Evolutionary conservation across 441 rosid species (phyloP).

Genomic region (Breynia disticha): DNA sequence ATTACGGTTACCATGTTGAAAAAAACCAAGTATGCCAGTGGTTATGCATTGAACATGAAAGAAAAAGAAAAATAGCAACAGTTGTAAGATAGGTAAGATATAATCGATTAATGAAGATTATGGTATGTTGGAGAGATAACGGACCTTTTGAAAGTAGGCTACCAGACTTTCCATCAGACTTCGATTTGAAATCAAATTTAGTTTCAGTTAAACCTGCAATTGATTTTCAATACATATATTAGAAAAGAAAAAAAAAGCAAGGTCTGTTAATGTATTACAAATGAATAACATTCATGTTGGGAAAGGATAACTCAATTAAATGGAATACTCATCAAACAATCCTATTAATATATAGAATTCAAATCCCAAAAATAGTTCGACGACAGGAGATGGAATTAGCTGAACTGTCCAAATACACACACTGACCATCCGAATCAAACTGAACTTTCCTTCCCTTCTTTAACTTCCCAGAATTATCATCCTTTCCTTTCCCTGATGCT

Average conservation of each 20-base stretch:
- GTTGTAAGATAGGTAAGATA: neutral
- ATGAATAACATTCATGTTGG: neutral
- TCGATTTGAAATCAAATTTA: constrained; percentile 20
- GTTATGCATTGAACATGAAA: neutral
- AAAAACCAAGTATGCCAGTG: constrained; percentile 4
- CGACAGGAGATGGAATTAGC: neutral
- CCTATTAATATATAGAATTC: neutral
- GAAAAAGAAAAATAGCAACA: constrained; percentile 5
- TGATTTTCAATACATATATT: neutral
- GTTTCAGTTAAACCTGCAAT: constrained; percentile 24
- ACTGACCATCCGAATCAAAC: constrained; percentile 36
- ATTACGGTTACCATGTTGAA: constrained; percentile 2
- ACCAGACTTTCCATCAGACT: constrained; percentile 27
- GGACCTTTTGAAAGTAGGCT: constrained; percentile 27
- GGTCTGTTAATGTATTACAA: neutral
- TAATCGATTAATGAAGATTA: neutral
- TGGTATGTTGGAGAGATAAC: neutral
- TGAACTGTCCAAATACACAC: neutral
- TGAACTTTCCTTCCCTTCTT: constrained; percentile 56
- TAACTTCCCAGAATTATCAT: constrained; percentile 32
- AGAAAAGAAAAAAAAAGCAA: constrained; percentile 6
- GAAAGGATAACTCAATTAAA: too few relatives aligned
- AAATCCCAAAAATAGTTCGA: neutral
- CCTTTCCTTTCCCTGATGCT: constrained; percentile 40
- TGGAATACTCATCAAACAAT: too few relatives aligned